Percentiles rank a stretch among this genome's conserved stretches.
These are phyloP conservation scores for Cornus florida DNA, from an alignment of 148 eudicot genomes.

Conservation along the genomic window DNA sequence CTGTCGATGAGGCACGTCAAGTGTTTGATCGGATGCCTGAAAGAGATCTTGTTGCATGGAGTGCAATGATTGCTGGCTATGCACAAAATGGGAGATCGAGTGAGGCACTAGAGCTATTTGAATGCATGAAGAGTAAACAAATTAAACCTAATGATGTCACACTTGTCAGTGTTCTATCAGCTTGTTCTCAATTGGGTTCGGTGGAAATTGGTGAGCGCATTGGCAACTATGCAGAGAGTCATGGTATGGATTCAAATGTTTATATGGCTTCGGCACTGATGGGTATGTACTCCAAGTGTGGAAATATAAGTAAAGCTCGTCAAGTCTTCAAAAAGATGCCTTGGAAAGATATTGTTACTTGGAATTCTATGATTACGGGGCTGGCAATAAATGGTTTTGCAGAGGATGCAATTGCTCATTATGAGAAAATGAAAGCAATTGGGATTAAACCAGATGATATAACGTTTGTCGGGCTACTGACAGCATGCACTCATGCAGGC, in stretches of 20 bases:
- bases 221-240: constrained; percentile 38
- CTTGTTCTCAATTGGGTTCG: constrained; percentile 60
- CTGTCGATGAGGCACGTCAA: constrained; percentile 47
- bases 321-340: constrained; percentile 38
- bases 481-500: constrained; percentile 63
- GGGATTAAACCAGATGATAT: constrained; percentile 41
- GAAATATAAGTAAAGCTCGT: constrained; percentile 43
- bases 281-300: constrained; percentile 56
- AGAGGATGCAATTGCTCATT: constrained; percentile 33
- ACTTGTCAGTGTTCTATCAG: constrained; percentile 53
- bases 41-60: constrained; percentile 57
- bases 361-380: constrained; percentile 63
- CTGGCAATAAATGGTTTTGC: constrained; percentile 57
- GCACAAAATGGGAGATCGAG: constrained; percentile 52
- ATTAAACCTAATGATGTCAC: constrained; percentile 56
- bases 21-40: constrained; percentile 50
- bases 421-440: constrained; percentile 36
- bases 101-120: constrained; percentile 57
- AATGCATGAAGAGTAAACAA: constrained; percentile 34
- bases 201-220: constrained; percentile 43
- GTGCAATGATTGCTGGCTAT: constrained; percentile 67
- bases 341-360: constrained; percentile 47
- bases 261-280: constrained; percentile 48
- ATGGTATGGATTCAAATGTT: constrained; percentile 33
- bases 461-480: constrained; percentile 53